Percentiles rank a stretch among this genome's conserved stretches.
phyloP scores from a whole-genome alignment of 345 rosid genomes.

The Linum usitatissimum region DNA sequence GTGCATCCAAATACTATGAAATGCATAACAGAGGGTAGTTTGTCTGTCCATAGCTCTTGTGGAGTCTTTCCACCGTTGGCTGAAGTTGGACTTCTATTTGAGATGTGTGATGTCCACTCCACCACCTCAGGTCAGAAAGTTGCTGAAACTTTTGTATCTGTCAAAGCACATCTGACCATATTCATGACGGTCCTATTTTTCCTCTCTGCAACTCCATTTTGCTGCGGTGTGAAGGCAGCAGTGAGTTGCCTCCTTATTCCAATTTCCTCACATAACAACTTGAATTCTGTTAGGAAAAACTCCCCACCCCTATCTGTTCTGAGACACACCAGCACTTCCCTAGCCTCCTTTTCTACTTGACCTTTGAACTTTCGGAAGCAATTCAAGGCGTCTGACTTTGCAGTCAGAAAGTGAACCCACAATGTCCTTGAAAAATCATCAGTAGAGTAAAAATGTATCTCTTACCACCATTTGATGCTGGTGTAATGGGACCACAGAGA shows the following conservation, averaged over 20 bases:
- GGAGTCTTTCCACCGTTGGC: background rate
- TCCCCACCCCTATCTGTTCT: no score
- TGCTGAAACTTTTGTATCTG: background rate
- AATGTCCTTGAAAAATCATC: background rate
- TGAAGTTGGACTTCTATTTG: background rate
- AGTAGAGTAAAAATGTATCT: background rate
- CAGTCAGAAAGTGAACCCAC: no score
- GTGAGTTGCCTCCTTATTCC: no score
- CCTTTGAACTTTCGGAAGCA: no score
- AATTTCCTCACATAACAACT: no score
- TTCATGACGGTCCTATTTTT: background rate
- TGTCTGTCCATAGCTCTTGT: background rate
- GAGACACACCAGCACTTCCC: no score
- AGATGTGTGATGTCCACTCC: background rate
- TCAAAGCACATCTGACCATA: background rate
- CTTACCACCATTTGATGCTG: no score
- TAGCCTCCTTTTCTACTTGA: no score
- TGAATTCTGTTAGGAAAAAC: no score
- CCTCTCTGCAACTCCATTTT: background rate
- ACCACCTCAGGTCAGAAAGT: constrained; percentile 7
- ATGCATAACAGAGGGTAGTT: background rate
- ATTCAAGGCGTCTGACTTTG: no score
- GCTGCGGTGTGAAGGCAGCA: background rate
- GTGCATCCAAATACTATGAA: background rate
- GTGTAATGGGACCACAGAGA: no score